Evolutionary conservation across 768 basidiomycete species (phyloP).

Genomic region (Suillus subalutaceus): DNA sequence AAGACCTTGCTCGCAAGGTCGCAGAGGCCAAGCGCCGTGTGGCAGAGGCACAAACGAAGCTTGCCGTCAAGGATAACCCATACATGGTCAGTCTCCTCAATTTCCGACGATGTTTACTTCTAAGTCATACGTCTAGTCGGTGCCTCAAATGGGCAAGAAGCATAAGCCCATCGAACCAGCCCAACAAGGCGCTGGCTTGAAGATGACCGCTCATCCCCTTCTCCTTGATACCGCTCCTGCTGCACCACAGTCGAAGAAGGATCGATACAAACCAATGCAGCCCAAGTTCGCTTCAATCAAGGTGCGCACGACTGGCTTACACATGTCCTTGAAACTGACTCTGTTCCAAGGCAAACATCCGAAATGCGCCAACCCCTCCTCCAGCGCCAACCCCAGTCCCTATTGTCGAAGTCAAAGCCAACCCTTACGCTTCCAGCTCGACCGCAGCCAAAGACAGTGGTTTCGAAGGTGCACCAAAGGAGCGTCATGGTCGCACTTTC

Average conservation of each 20-base stretch:
- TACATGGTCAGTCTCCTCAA: conserved; percentile 68
- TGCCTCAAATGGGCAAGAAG: conserved; percentile 57
- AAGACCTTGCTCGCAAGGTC: conserved; percentile 71
- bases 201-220: conserved; percentile 90
- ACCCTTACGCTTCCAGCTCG: conserved; percentile 73
- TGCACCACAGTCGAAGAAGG: conserved; percentile 77
- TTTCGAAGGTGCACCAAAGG: conserved; percentile 75
- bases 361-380: conserved; percentile 70
- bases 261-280: conserved; percentile 97
- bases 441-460: conserved; percentile 56
- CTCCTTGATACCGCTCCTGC: conserved; percentile 64
- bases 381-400: conserved; percentile 41
- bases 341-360: conserved; percentile 65
- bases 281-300: conserved; percentile 98
- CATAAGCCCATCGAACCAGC: conserved; percentile 59
- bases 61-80: conserved; percentile 79
- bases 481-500: conserved; percentile 70
- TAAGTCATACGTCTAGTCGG: conserved; percentile 40
- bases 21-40: conserved; percentile 88
- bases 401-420: conserved; percentile 50
- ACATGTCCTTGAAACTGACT: conserved; percentile 11
- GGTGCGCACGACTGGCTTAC: conserved; percentile 40
- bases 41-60: conserved; percentile 77
- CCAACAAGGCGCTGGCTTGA: conserved; percentile 81
- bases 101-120: not conserved